Base-by-base conservation (phyloP, 192 early-diverging fungal genomes). In the Diversispora epigaea region DNA sequence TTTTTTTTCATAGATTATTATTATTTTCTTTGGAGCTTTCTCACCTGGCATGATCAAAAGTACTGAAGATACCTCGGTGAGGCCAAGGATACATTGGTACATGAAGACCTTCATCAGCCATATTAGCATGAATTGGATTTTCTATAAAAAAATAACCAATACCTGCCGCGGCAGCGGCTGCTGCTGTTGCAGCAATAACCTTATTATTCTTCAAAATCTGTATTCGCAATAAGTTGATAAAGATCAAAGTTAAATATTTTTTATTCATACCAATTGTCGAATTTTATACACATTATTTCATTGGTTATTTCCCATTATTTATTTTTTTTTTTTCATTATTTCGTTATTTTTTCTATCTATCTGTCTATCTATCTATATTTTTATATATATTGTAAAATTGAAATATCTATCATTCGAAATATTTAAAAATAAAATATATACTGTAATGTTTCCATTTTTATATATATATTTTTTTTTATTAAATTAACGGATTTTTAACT, bases 1-100 rank as follows among this genome's bases (percentile, higher is more conserved):
- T 32, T 32, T 32, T 32, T 32, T 32, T n/a, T n/a, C n/a, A 46
- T 14, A 32, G 1, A 39, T 67, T 10, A 72, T 39, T n/a, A n/a
- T n/a, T 39, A 22, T 12, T 32, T n/a, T 44, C 80, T 68, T 52
- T 52, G 22, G n/a, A 21, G 15, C 69, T 25, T 58, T 56, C 86
- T 78, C 88, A 94, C 92, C 91, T 80, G 69, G 93, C 91, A 74
- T 97, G 96, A 81, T 99, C 97, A 85, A 91, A 99, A 55, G 95
- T 95, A 71, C 89, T 89, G 69, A 91, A 84, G 76, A 87, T 86
- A 76, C 86, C 89, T 71, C 89, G 89, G 83, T 96, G 94, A 44
- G 93, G 88, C 92, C 93, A 99, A 43, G 93, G 93, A 87, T 92
- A 91, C 74, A 86, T 85, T 2, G 97, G 91, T 61, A 94, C 80